These are phyloP conservation scores for Colletotrichum cordylinicola DNA, from an alignment of 2,329 filamentous ascomycete species.

Conservation along the genomic window DNA sequence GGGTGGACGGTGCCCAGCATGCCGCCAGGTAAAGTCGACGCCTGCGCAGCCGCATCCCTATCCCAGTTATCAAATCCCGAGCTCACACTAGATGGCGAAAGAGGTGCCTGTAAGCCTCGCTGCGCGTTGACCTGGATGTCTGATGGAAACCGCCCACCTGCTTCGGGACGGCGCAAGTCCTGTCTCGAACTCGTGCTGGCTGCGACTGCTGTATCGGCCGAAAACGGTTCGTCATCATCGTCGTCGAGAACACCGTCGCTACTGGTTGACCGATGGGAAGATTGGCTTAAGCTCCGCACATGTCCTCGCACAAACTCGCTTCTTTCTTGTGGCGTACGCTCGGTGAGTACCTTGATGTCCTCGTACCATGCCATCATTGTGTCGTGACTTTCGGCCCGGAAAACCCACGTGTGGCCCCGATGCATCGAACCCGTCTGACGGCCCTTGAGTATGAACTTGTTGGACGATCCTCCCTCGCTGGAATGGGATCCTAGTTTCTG, in stretches of 20 bases:
- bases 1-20: not conserved
- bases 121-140: constrained; percentile 83
- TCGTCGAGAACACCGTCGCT: constrained; percentile 83
- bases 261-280: constrained; percentile 66
- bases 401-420: constrained; percentile 77
- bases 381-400: constrained; percentile 77
- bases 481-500: constrained; percentile 96
- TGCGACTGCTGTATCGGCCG: constrained; percentile 60
- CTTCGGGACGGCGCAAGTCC: constrained; percentile 74
- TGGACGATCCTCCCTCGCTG: constrained; percentile 79
- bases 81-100: constrained; percentile 83
- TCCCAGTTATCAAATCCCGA: constrained; percentile 61
- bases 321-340: constrained; percentile 87
- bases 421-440: constrained; percentile 93
- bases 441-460: constrained; percentile 98
- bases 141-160: constrained; percentile 96
- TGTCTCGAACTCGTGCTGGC: constrained; percentile 54
- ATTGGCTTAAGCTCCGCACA: constrained; percentile 76
- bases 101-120: constrained; percentile 80
- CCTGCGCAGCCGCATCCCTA: constrained; percentile 64
- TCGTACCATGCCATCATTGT: constrained; percentile 98
- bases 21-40: constrained; percentile 53
- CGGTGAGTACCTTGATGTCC: constrained; percentile 88
- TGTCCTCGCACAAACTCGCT: constrained; percentile 86
- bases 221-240: constrained; percentile 70